phyloP scores from a whole-genome alignment of 345 rosid species.

The Nephelium lappaceum region DNA sequence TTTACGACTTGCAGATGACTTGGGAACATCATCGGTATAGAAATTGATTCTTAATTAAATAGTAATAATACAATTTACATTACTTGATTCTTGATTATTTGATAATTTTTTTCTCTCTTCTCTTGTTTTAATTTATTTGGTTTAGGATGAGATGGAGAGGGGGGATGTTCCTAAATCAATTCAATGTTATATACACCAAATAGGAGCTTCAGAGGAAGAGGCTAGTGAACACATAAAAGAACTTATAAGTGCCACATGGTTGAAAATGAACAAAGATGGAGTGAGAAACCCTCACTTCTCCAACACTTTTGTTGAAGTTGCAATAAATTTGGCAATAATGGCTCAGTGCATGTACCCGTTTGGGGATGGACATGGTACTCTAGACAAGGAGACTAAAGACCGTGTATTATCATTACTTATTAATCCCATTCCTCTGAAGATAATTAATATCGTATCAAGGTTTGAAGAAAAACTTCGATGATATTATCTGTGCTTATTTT shows the following conservation, averaged over 20 bases:
- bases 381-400: not conserved
- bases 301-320: slow-evolving; percentile 11
- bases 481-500: too few species aligned
- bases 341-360: slow-evolving; percentile 36
- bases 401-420: not conserved
- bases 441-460: too few species aligned
- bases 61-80: too few species aligned
- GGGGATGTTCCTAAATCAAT: slow-evolving; percentile 39
- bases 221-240: slow-evolving; percentile 23
- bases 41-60: too few species aligned
- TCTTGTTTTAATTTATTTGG: too few species aligned
- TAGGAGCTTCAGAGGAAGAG: slow-evolving; percentile 29
- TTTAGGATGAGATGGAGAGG: slow-evolving; percentile 35
- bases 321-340: slow-evolving; percentile 33
- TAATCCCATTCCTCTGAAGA: too few species aligned
- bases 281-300: not conserved
- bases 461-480: too few species aligned
- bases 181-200: slow-evolving; percentile 45
- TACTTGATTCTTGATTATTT: too few species aligned
- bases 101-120: too few species aligned
- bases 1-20: slow-evolving; percentile 40
- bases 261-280: slow-evolving; percentile 37
- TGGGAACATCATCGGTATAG: slow-evolving; percentile 46
- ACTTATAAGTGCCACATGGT: slow-evolving; percentile 40
- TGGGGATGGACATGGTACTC: slow-evolving; percentile 39